Base-by-base conservation (phyloP, 1,284 basidiomycete species). In the Boletus smithii region DNA sequence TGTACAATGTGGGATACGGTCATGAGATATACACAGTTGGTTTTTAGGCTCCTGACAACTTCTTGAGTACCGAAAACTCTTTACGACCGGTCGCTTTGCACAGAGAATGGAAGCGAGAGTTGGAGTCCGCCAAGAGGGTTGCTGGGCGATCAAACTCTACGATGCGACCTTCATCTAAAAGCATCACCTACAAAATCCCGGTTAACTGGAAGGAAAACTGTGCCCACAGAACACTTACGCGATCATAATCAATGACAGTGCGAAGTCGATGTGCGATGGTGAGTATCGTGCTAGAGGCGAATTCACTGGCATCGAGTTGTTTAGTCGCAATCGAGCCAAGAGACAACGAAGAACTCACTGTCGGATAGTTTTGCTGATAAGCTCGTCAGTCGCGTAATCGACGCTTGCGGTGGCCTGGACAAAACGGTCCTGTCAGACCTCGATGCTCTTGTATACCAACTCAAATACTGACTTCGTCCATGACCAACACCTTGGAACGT, bases 91-190 rank as follows among this genome's bases (percentile, higher is more conserved):
- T 87, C 4, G 89, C 90, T 67, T 85, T 85, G 68, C 91, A 94
- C 13, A 95, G 69, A 0, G 74, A 69, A 56, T 91, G 77, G 71
- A 94, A 94, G 54, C 78, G 80, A 30, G 87, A 88, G 18, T 72
- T 69, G 16, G 77, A 60, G 58, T 93, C 70, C 17, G 75, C 71
- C 20, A 97, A 74, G 36, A 95, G 73, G 10, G 71, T 73, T 7
- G 73, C 73, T 0, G 93, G 92, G 42, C 67, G 68, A 59, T 89
- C 91, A 58, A 85, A 93, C 62, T 95, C 92, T 3, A 83, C 74
- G 44, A 97, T 91, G 3, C 76, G 77, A 7, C 91, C 90, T 65
- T 91, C 80, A 51, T 94, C 91, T n/a, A 94, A 79, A 32, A 94
- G 74, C 81, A 95, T 90, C 34, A 90, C 81, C 85, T 88, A 18